Evolutionary conservation across 192 early-diverging fungal species (phyloP).

Genomic region (Phlyctochytrium planicorne): DNA sequence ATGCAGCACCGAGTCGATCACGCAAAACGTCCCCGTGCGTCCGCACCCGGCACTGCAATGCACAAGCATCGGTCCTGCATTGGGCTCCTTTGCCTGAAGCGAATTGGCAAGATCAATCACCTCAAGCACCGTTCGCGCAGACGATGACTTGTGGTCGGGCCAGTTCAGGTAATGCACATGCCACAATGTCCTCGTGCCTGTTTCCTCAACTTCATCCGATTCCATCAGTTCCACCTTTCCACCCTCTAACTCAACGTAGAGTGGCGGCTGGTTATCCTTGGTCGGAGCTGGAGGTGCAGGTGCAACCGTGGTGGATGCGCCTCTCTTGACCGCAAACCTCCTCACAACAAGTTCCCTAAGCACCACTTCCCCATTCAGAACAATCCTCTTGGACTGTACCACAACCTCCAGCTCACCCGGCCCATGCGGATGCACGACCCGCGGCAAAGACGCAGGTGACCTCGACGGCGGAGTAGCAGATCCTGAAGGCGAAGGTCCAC

Average conservation of each 20-base stretch:
- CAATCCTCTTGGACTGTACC: constrained; percentile 8
- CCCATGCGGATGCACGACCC: background rate
- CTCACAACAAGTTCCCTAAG: constrained; percentile 23
- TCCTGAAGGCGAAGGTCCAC: too few relatives aligned
- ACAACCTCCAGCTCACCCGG: constrained; percentile 40
- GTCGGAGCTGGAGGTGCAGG: too few relatives aligned
- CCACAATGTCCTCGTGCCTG: constrained; percentile 44
- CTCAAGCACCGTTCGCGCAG: constrained; percentile 32
- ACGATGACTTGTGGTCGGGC: constrained; percentile 72
- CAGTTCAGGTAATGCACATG: constrained; percentile 79
- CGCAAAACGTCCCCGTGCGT: constrained; percentile 54
- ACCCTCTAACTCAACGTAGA: too few relatives aligned
- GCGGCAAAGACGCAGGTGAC: too few relatives aligned
- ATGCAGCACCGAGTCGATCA: constrained; percentile 41
- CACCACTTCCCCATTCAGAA: constrained; percentile 27
- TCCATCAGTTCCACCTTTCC: background rate
- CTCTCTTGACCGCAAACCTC: too few relatives aligned
- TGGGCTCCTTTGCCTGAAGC: constrained; percentile 20
- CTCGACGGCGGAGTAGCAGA: too few relatives aligned
- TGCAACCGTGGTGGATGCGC: too few relatives aligned
- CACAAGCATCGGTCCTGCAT: constrained; percentile 49
- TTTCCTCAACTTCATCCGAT: constrained; percentile 7
- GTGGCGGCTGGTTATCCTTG: too few relatives aligned
- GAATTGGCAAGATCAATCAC: constrained; percentile 46
- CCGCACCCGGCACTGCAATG: constrained; percentile 63